Percentiles rank a stretch among this genome's conserved stretches.
Conservation (phyloP, 164 flowering plant species). For the Brasenia schreberi region DNA sequence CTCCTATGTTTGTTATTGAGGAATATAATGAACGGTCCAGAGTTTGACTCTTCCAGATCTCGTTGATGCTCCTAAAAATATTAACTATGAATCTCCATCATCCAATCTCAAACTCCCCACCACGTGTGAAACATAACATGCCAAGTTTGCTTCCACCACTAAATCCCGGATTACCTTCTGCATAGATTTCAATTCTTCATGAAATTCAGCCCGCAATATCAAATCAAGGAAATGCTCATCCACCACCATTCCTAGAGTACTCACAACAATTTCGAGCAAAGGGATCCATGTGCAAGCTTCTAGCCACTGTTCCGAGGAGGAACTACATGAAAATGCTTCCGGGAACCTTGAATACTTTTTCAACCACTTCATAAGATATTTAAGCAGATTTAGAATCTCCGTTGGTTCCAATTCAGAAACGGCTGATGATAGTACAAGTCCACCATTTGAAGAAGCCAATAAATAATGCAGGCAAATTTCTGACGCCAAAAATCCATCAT, state of each 20-base stretch:
- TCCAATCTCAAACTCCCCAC: conserved; percentile 27
- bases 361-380: conserved; percentile 77
- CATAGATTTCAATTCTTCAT: conserved; percentile 48
- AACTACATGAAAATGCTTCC: conserved; percentile 45
- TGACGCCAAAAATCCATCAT: conserved; percentile 53
- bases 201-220: conserved; percentile 54
- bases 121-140: conserved; percentile 35
- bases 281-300: conserved; percentile 71
- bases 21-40: too few relatives aligned
- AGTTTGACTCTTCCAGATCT: too few relatives aligned
- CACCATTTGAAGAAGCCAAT: conserved; percentile 46
- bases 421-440: conserved; percentile 39
- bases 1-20: neutral
- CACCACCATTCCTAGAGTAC: conserved; percentile 47
- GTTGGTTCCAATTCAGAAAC: conserved; percentile 39
- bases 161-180: conserved; percentile 36
- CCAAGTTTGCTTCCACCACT: conserved; percentile 44
- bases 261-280: conserved; percentile 36
- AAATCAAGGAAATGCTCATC: conserved; percentile 70
- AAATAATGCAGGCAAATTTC: conserved; percentile 82
- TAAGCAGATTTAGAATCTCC: conserved; percentile 46
- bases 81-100: neutral
- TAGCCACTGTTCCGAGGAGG: conserved; percentile 27
- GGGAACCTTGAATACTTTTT: conserved; percentile 82
- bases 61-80: too few relatives aligned